Percentiles rank a stretch among this genome's conserved stretches.
Conservation (phyloP, 2,329 filamentous ascomycete genomes). For the Cladophialophora immunda region DNA sequence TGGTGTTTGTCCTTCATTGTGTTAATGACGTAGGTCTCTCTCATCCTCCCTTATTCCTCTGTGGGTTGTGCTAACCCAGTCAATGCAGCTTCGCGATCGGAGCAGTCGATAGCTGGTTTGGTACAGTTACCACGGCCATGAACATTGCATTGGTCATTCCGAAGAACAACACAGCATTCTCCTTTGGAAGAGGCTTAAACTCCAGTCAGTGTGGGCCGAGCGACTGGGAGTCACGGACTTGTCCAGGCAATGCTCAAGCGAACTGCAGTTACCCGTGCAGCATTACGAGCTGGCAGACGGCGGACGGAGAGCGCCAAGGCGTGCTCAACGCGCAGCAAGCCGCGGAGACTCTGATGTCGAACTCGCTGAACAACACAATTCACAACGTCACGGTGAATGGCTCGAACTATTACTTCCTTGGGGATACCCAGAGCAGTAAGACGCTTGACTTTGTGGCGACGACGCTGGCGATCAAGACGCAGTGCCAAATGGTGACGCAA, state of each 20-base stretch:
- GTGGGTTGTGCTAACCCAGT: conserved; percentile 4
- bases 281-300: conserved; percentile 31
- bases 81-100: conserved; percentile 25
- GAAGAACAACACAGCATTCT: background rate
- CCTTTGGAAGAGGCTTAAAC: conserved; percentile 16
- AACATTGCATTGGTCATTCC: conserved; percentile 21
- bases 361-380: conserved; percentile 29
- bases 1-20: conserved; percentile 25
- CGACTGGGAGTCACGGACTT: conserved; percentile 2
- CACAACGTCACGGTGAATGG: conserved; percentile 29
- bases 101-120: conserved; percentile 24
- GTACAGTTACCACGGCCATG: conserved; percentile 16
- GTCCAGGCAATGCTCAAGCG: conserved; percentile 17
- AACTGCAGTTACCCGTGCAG: conserved; percentile 35
- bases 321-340: conserved; percentile 33
- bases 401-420: conserved; percentile 29
- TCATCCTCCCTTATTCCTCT: background rate
- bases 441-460: conserved; percentile 29
- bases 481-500: conserved; percentile 34
- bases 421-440: conserved; percentile 2
- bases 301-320: conserved; percentile 28
- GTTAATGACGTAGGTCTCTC: conserved; percentile 23
- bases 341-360: conserved; percentile 31
- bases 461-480: conserved; percentile 34
- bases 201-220: conserved; percentile 6